Evolutionary conservation across 345 rosid genomes (phyloP).

Genomic region (Cochlearia excelsa): DNA sequence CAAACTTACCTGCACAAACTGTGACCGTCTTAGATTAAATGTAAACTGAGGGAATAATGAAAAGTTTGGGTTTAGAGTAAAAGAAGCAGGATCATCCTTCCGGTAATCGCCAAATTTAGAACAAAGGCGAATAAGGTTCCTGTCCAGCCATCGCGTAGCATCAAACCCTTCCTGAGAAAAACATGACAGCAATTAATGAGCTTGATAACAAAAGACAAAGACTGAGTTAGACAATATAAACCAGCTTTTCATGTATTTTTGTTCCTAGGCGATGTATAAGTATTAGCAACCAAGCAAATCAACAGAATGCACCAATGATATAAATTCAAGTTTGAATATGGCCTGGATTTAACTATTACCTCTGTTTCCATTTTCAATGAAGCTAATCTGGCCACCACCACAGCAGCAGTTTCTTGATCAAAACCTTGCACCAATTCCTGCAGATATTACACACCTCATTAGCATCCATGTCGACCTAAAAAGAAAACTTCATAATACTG

Average conservation of each 20-base stretch:
- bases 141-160: slow-evolving; percentile 96
- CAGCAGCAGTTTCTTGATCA: slow-evolving; percentile 99
- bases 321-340: slow-evolving; percentile 4
- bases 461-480: slow-evolving; percentile 15
- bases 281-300: slow-evolving; percentile 6
- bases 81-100: slow-evolving; percentile 96
- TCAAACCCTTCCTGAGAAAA: slow-evolving; percentile 87
- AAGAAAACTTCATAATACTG: slow-evolving; percentile 5
- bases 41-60: slow-evolving; percentile 98
- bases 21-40: slow-evolving; percentile 97
- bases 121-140: slow-evolving; percentile 91
- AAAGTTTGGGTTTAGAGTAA: slow-evolving; percentile 81
- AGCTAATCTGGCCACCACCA: slow-evolving; percentile 87
- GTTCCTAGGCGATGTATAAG: background rate
- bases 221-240: background rate
- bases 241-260: background rate
- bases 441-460: slow-evolving; percentile 27
- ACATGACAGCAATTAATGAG: slow-evolving; percentile 7
- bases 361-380: slow-evolving; percentile 97
- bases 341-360: slow-evolving; percentile 42
- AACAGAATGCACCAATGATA: background rate
- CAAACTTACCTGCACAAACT: slow-evolving; percentile 82
- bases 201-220: slow-evolving; percentile 14
- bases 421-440: slow-evolving; percentile 94
- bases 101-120: slow-evolving; percentile 95